Conservation (phyloP, 2,329 filamentous ascomycete genomes). For the Pyrenochaeta sp. region DNA sequence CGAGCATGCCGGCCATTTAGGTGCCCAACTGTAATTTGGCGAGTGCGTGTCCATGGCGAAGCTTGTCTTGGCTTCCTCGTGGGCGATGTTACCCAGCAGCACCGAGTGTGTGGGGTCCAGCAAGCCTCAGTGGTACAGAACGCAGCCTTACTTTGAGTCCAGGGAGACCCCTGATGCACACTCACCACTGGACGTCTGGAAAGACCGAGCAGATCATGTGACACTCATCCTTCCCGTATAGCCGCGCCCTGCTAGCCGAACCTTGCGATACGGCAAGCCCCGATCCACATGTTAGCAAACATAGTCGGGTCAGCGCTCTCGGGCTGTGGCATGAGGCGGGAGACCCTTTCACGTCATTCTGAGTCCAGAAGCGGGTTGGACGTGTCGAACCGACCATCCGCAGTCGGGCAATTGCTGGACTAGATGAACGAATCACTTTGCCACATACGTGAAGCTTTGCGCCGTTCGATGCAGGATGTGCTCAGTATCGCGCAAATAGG, state of each 20-base stretch:
- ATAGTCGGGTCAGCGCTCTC: constrained; percentile 36
- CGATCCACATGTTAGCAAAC: constrained; percentile 28
- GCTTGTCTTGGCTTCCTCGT: background rate
- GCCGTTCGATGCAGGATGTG: background rate
- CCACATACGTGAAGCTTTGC: background rate
- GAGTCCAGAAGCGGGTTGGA: background rate
- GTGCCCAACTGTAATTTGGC: constrained; percentile 5
- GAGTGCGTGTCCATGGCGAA: background rate
- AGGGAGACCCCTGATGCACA: constrained; percentile 4
- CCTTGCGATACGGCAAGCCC: constrained; percentile 29
- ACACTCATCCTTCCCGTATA: constrained; percentile 46
- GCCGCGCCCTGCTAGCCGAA: constrained; percentile 32
- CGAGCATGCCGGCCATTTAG: constrained; percentile 7
- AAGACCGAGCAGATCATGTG: constrained; percentile 26
- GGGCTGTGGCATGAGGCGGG: constrained; percentile 30
- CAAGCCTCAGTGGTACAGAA: background rate
- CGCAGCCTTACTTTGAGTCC: constrained; percentile 3
- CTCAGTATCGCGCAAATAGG: background rate
- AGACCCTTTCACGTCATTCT: constrained; percentile 1
- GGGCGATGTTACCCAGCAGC: background rate
- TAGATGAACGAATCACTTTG: background rate
- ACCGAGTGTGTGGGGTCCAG: background rate
- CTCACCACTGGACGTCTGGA: constrained; percentile 5
- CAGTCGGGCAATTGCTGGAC: background rate
- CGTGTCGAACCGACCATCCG: background rate